Evolutionary conservation across 2,329 filamentous ascomycete species (phyloP).

Genomic region (Arthrobotrys iridis): DNA sequence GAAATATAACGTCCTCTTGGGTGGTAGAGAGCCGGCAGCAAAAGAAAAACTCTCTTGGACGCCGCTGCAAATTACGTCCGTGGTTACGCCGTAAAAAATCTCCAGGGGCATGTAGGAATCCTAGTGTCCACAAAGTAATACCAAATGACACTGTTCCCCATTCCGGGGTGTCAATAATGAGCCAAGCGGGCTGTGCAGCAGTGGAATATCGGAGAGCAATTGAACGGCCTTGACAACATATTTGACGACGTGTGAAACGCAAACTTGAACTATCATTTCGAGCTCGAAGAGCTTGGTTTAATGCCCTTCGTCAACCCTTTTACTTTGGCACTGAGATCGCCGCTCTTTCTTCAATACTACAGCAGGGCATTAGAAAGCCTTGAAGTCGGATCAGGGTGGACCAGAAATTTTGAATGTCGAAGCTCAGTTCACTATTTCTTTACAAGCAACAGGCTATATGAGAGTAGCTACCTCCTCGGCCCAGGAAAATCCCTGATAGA

Average conservation of each 20-base stretch:
- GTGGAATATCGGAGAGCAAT: slow-evolving; percentile 19
- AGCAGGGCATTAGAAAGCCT: slow-evolving; percentile 24
- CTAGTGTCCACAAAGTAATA: slow-evolving; percentile 21
- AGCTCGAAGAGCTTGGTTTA: slow-evolving; percentile 35
- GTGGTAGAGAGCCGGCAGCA: slow-evolving; percentile 31
- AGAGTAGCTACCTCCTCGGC: slow-evolving; percentile 29
- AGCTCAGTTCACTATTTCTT: slow-evolving; percentile 14
- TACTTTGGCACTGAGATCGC: slow-evolving; percentile 16
- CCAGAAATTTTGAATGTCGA: slow-evolving; percentile 3
- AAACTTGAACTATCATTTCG: background rate
- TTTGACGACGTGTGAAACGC: slow-evolving; percentile 8
- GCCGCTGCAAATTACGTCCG: slow-evolving; percentile 23
- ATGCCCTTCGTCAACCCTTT: background rate
- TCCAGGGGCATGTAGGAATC: slow-evolving; percentile 41
- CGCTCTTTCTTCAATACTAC: slow-evolving; percentile 11
- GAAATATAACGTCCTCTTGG: slow-evolving; percentile 37
- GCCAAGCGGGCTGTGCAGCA: slow-evolving; percentile 49
- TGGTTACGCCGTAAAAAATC: slow-evolving; percentile 24
- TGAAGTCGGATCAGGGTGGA: slow-evolving; percentile 30
- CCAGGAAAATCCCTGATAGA: slow-evolving; percentile 13
- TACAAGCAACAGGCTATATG: slow-evolving; percentile 37
- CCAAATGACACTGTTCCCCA: slow-evolving; percentile 43
- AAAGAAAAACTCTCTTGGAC: slow-evolving; percentile 31
- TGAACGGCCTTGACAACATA: slow-evolving; percentile 9
- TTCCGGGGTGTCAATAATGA: slow-evolving; percentile 19